Conservation (phyloP, 2,329 filamentous ascomycete genomes). For the Fusarium pininemorale region DNA sequence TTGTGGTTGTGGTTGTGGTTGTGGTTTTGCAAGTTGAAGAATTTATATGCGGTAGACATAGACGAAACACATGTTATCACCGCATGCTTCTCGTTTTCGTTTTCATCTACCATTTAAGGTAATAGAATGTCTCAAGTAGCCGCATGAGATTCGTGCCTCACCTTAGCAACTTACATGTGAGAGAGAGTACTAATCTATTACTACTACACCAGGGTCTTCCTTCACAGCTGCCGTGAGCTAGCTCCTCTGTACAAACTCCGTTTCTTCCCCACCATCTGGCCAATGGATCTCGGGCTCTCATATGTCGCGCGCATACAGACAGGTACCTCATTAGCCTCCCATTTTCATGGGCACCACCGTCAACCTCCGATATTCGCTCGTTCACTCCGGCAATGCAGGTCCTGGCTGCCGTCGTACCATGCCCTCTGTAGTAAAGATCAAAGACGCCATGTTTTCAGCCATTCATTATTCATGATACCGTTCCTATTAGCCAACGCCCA, state of each 20-base stretch:
- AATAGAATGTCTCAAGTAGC: background rate
- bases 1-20: background rate
- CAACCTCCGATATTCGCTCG: constrained; percentile 33
- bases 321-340: constrained; percentile 18
- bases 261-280: constrained; percentile 16
- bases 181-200: background rate
- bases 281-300: constrained; percentile 3
- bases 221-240: background rate
- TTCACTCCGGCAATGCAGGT: constrained; percentile 13
- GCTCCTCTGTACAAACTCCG: constrained; percentile 13
- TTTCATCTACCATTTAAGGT: too few relatives aligned
- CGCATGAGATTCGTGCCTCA: background rate
- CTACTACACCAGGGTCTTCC: constrained; percentile 15
- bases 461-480: constrained; percentile 27
- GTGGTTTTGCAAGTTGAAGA: background rate
- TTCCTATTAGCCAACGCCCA: constrained; percentile 38
- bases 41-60: background rate
- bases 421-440: constrained; percentile 27
- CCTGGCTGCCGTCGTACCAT: constrained; percentile 25
- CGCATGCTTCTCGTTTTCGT: background rate
- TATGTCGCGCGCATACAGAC: constrained; percentile 19
- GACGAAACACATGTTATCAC: background rate
- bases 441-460: constrained; percentile 14
- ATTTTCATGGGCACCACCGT: constrained; percentile 8
- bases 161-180: background rate